Percentiles rank a stretch among this genome's conserved stretches.
phyloP scores from a whole-genome alignment of 495 filamentous ascomycete species.

The Penicillium nucicola region DNA sequence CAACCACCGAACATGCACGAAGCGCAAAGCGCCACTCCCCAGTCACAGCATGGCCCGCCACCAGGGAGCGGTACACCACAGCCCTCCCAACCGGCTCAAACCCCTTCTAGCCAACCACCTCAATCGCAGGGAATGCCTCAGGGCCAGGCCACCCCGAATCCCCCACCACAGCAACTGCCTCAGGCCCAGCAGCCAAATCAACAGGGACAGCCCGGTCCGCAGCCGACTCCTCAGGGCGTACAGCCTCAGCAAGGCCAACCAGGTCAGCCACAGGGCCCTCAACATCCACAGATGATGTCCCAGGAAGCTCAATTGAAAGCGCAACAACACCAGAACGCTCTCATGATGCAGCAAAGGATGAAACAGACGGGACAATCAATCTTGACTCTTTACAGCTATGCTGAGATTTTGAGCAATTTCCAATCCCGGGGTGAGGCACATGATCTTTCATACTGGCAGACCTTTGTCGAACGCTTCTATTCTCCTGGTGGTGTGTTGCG shows the following conservation, averaged over 20 bases:
- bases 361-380: conserved; percentile 55
- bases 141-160: conserved; percentile 45
- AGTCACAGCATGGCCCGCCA: conserved; percentile 51
- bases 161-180: conserved; percentile 46
- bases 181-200: conserved; percentile 40
- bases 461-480: conserved; percentile 75
- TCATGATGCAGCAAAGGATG: conserved; percentile 53
- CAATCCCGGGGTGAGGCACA: conserved; percentile 52
- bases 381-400: conserved; percentile 64
- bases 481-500: conserved; percentile 66
- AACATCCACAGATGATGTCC: conserved; percentile 38
- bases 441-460: conserved; percentile 68
- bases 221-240: conserved; percentile 37
- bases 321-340: conserved; percentile 41
- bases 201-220: conserved; percentile 35
- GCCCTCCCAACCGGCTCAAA: conserved; percentile 44
- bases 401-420: conserved; percentile 67
- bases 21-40: conserved; percentile 46
- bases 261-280: conserved; percentile 39
- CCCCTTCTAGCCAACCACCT: conserved; percentile 35
- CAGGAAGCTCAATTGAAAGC: conserved; percentile 44
- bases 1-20: conserved; percentile 47
- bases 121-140: conserved; percentile 43
- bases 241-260: conserved; percentile 27
- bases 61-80: conserved; percentile 48